Evolutionary conservation across 2,329 filamentous ascomycete genomes (phyloP).

Genomic region (Zymoseptoria ardabiliae): DNA sequence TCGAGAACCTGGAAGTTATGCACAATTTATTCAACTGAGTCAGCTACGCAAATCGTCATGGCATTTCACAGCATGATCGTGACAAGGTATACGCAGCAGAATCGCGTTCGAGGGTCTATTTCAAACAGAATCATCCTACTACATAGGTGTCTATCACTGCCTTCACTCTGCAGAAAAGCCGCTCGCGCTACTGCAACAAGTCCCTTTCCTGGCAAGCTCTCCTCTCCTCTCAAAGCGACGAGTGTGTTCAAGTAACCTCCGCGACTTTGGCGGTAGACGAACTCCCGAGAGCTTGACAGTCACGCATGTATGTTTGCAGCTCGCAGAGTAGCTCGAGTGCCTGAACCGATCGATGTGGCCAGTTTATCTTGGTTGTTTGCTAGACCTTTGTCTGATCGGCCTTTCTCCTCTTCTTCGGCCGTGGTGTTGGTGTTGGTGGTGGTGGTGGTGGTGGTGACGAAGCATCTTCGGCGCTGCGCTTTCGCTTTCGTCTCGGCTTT

Average conservation of each 20-base stretch:
- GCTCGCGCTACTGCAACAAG: too few relatives aligned
- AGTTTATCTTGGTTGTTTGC: not conserved
- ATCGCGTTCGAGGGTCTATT: too few relatives aligned
- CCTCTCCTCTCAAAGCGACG: too few relatives aligned
- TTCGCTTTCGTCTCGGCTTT: not conserved
- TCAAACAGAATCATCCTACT: too few relatives aligned
- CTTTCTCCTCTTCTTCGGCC: not conserved
- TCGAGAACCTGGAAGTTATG: not conserved
- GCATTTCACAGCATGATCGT: not conserved
- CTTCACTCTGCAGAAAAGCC: too few relatives aligned
- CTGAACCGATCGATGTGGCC: not conserved
- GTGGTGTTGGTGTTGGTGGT: not conserved
- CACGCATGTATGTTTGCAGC: not conserved
- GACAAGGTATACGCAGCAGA: not conserved
- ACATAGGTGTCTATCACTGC: too few relatives aligned
- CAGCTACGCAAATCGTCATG: not conserved
- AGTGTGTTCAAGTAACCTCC: not conserved
- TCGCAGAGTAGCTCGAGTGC: not conserved
- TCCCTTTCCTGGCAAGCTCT: too few relatives aligned
- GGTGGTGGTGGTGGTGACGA: not conserved
- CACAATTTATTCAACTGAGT: not conserved
- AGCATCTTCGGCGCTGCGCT: not conserved
- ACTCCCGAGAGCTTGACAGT: not conserved
- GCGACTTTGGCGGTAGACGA: not conserved
- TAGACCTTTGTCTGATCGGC: not conserved